Base-by-base conservation (phyloP, 2,329 filamentous ascomycete genomes). In the Penicillium paneum region DNA sequence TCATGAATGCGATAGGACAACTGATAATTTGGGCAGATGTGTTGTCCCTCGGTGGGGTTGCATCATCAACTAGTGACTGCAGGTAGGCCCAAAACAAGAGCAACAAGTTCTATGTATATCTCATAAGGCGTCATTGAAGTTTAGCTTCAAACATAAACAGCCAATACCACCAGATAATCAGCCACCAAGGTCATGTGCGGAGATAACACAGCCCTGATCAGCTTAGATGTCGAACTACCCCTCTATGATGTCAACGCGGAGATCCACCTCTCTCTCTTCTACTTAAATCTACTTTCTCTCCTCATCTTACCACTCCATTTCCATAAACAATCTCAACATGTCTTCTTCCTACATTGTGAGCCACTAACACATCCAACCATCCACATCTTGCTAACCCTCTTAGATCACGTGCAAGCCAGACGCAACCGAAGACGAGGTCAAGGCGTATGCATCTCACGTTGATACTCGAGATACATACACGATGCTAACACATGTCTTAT, bases 211-310 rank as follows among this genome's bases (percentile, higher is more conserved):
- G 36, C 35, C 46, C 10, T 40, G 35, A 40, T 49, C 46, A 24
- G 46, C 35, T 41, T 49, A 49, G 21, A 24, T 24, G 21, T 21
- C 24, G 15, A 26, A 15, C 39, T 54, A 54, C 52, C 52, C 52
- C 52, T 54, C 52, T 54, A 54, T 54, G 52, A 54, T 54, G 52
- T 54, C 41, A 54, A 21, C 32, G n/a, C 13, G 8, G 32, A 5
- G 17, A 15, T 15, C 10, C 17, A 11, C 15, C 11, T 21, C 26
- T 34, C 12, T 11, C 21, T 17, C 32, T 19, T 47, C 36, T 44
- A 44, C 13, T 36, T 50, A 50, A 29, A 8, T 32, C 39, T 8
- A 3, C 13, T 26, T 34, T 10, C 21, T 10, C 21, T 12, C 13
- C 1, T 15, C 3, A 13, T 8, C n/a, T n/a, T 3, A 17, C 4